These are phyloP conservation scores for Jatropha curcas DNA, from an alignment of 345 rosid species.

Conservation along the genomic window DNA sequence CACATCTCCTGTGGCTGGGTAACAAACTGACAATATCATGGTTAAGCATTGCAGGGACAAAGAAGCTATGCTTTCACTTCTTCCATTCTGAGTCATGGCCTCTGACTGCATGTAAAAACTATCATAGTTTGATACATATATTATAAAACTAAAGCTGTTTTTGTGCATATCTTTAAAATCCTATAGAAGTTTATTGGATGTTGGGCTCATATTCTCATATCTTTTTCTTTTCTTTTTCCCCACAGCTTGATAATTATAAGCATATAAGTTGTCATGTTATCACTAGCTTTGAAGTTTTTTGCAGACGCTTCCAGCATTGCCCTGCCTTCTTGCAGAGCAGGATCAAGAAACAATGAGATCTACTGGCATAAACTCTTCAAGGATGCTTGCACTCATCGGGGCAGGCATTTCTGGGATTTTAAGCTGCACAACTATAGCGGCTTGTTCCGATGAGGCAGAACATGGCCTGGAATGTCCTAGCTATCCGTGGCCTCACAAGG, in stretches of 20 bases:
- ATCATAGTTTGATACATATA: not conserved
- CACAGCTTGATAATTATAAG: not conserved
- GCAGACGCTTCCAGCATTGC: not conserved
- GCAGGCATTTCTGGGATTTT: slow-evolving; percentile 87
- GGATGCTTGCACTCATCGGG: slow-evolving; percentile 68
- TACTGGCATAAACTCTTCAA: slow-evolving; percentile 53
- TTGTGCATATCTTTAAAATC: not conserved
- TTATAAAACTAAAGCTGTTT: not conserved
- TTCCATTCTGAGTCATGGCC: not conserved
- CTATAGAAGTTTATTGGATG: not conserved
- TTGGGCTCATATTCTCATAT: not conserved
- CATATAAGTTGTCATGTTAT: too few relatives aligned
- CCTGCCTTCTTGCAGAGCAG: not conserved
- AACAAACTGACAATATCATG: too few relatives aligned
- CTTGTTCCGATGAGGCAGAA: slow-evolving; percentile 94
- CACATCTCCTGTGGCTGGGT: too few relatives aligned
- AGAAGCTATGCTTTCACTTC: not conserved
- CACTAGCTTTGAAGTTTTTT: not conserved
- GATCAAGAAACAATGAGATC: slow-evolving; percentile 29
- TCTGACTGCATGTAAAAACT: not conserved
- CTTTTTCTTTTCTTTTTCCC: too few relatives aligned
- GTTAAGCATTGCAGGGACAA: not conserved
- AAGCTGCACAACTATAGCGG: slow-evolving; percentile 67
- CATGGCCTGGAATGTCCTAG: slow-evolving; percentile 80
- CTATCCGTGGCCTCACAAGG: slow-evolving; percentile 99